Evolutionary conservation across 2,329 filamentous ascomycete species (phyloP).

Genomic region (Calycina herbarum): DNA sequence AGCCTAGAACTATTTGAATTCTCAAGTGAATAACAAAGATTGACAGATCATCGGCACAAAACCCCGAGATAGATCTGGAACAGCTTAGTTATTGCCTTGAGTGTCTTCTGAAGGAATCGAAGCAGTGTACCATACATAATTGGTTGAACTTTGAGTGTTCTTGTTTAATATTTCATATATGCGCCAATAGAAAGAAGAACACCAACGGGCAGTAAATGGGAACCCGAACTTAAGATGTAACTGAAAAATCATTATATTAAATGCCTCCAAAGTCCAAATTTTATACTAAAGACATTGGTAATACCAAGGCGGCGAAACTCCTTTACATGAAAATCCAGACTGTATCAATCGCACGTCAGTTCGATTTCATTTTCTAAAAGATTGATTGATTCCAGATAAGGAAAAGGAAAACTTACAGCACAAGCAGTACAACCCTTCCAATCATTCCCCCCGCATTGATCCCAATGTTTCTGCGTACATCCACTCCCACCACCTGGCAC

Average conservation of each 20-base stretch:
- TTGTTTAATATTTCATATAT: no score
- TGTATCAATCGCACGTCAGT: background rate
- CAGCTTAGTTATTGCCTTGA: no score
- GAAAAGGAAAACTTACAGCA: slow-evolving; percentile 14
- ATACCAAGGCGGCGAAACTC: slow-evolving; percentile 21
- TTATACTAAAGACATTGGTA: slow-evolving; percentile 24
- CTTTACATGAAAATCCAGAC: slow-evolving; percentile 21
- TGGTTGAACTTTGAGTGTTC: no score
- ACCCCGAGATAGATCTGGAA: no score
- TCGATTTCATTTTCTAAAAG: background rate
- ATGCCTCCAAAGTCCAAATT: background rate
- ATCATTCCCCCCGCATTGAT: slow-evolving; percentile 25
- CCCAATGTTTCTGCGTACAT: slow-evolving; percentile 22
- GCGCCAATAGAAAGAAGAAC: background rate
- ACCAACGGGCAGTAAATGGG: background rate
- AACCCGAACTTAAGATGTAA: background rate
- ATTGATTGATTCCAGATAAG: background rate
- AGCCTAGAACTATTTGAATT: no score
- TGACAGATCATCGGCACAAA: no score
- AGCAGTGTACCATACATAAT: no score
- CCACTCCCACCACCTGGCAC: slow-evolving; percentile 9
- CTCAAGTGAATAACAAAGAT: no score
- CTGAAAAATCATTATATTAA: background rate
- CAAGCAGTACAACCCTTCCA: slow-evolving; percentile 27
- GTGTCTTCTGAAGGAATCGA: no score